Percentiles rank a stretch among this genome's conserved stretches.
phyloP scores from a whole-genome alignment of 345 rosid species.

The Citrus inodora region DNA sequence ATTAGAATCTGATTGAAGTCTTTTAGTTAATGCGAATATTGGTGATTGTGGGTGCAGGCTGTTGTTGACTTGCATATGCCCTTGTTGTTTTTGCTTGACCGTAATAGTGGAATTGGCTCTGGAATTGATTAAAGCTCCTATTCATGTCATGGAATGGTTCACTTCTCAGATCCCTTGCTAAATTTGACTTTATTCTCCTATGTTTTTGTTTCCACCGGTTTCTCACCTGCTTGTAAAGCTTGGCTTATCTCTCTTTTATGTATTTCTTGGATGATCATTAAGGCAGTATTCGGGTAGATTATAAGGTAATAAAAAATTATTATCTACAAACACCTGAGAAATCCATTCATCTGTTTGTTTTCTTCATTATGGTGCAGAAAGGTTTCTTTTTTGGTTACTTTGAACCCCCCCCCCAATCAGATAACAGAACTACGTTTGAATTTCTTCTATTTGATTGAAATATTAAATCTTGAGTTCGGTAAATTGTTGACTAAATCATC shows the following conservation, averaged over 20 bases:
- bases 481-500: not conserved
- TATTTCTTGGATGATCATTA: not conserved
- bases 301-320: not conserved
- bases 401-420: not conserved
- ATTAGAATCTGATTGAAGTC: not conserved
- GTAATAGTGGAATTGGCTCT: slow-evolving; percentile 58
- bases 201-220: not conserved
- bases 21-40: not conserved
- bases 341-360: not conserved
- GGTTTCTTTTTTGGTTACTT: not conserved
- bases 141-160: slow-evolving; percentile 67
- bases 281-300: not conserved
- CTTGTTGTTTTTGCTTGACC: slow-evolving; percentile 72
- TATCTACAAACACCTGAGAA: not conserved
- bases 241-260: not conserved
- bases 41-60: slow-evolving; percentile 42
- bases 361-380: not conserved
- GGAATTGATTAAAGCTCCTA: slow-evolving; percentile 60
- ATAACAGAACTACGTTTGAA: not conserved
- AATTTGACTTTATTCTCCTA: not conserved
- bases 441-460: not conserved
- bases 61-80: slow-evolving; percentile 59
- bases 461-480: not conserved
- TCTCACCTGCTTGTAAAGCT: not conserved
- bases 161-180: slow-evolving; percentile 64